Base-by-base conservation (phyloP, 805 yeast genomes). In the Saturnispora saitoi region DNA sequence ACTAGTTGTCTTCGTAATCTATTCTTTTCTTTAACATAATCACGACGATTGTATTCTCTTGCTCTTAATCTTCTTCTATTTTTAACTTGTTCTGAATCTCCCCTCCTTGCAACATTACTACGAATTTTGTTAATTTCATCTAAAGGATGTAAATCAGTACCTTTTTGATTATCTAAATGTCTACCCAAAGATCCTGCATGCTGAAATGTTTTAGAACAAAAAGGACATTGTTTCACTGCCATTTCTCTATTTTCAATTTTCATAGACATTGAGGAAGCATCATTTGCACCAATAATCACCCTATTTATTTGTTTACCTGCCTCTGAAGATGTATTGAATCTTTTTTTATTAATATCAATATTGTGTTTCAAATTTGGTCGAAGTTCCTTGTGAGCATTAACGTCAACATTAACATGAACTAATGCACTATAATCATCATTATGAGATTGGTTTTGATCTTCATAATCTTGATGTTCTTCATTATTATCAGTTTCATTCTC, bases 141-240 rank as follows among this genome's bases (percentile, higher is more conserved):
- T 1, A 64, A 58, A 0, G 84, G 84, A 53, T 80, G 85, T 14
- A 62, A 48, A 1, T 67, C 57, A 9, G 78, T 70, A 1, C 84
- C 85, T 47, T 75, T 75, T 51, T 76, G 72, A 41, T 68, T 59
- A 55, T 80, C 84, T 39, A 80, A 58, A 58, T 80, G 85, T 32
- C 85, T 65, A 1, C 83, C 83, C 48, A 78, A 64, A 0, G 81
- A 76, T 2, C 83, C 82, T 6, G 78, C 75, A 51, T 77, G 77
- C 2, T 78, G 70, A 58, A 79, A 80, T 1, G 71, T 65, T 49
- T 70, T 67, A 1, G 74, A 74, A 55, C 85, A 80, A 56, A 77
- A 78, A 0, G 67, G 67, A 58, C 84, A 52, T 11, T 43, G 47
- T n/a, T 26, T 29, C 12, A 41, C 41, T 10, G 45, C n/a, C 8